These are phyloP conservation scores for Botrytis byssoidea DNA, from an alignment of 2,329 filamentous ascomycete species.

Conservation along the genomic window DNA sequence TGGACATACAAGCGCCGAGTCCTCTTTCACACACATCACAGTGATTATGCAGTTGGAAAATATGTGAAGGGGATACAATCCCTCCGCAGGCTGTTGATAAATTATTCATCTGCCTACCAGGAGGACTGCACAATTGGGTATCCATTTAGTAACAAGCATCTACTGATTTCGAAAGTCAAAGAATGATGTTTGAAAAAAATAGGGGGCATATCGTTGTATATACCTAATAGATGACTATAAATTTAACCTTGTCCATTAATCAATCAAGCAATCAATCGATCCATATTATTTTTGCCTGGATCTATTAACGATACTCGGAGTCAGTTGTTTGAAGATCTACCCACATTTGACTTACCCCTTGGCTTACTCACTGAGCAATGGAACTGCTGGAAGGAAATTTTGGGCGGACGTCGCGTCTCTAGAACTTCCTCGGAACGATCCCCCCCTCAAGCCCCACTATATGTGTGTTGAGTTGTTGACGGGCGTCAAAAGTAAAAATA, in stretches of 20 bases:
- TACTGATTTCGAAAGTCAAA: not conserved
- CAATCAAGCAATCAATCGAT: not conserved
- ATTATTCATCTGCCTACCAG: not conserved
- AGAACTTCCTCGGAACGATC: conserved; percentile 9
- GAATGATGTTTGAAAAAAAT: not conserved
- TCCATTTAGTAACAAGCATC: not conserved
- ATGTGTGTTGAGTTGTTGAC: not conserved
- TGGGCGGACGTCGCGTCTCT: conserved; percentile 8
- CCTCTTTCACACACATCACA: not conserved
- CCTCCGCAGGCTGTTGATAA: not conserved
- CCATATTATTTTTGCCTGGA: not conserved
- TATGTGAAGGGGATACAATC: not conserved
- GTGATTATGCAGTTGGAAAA: not conserved
- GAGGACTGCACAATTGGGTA: not conserved
- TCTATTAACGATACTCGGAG: not conserved
- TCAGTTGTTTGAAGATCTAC: not conserved
- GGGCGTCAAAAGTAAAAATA: not conserved
- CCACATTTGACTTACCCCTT: not conserved
- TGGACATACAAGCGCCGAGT: not conserved
- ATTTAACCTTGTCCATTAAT: not conserved
- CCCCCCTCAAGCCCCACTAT: not conserved
- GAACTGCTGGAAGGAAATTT: not conserved
- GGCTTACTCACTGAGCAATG: conserved; percentile 3
- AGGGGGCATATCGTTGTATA: not conserved
- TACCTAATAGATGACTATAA: not conserved